Conservation (phyloP, 108 stramenopile genomes). For the Pseudonitzschia pungens region DNA sequence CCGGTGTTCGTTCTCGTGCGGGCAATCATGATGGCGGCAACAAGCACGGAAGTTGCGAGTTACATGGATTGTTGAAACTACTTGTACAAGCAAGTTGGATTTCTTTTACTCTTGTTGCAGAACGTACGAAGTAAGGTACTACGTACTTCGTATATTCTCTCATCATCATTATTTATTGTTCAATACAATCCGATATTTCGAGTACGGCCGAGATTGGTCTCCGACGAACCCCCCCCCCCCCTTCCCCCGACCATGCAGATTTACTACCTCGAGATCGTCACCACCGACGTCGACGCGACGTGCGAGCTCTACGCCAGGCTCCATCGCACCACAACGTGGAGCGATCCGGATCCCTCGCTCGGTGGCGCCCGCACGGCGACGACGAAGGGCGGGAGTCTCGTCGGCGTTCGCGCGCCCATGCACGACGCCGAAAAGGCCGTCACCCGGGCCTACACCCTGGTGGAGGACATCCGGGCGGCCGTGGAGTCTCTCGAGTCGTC, state of each 20-base stretch:
- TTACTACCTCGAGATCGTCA: conserved; percentile 15
- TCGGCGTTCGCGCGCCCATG: conserved; percentile 12
- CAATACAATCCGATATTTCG: too few relatives aligned
- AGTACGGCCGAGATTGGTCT: too few relatives aligned
- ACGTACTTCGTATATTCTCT: too few relatives aligned
- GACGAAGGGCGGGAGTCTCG: not conserved
- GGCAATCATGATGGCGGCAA: too few relatives aligned
- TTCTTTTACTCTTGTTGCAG: too few relatives aligned
- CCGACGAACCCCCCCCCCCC: too few relatives aligned
- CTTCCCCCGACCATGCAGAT: conserved; percentile 15
- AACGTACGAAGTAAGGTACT: too few relatives aligned
- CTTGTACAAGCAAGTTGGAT: too few relatives aligned
- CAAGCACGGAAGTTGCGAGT: too few relatives aligned
- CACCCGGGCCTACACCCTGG: conserved; percentile 8
- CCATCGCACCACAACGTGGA: not conserved
- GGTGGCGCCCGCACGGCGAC: conserved; percentile 7
- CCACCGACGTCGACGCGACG: conserved; percentile 7
- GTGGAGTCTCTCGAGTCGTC: not conserved
- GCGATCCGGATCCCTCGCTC: conserved; percentile 1
- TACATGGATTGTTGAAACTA: too few relatives aligned
- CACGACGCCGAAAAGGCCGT: conserved; percentile 6
- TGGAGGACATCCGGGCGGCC: not conserved
- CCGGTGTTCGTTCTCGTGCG: too few relatives aligned
- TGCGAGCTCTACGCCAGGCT: conserved; percentile 5
- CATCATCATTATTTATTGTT: too few relatives aligned